phyloP scores from a whole-genome alignment of 164 flowering plant genomes.

The Vitis cinerea region DNA sequence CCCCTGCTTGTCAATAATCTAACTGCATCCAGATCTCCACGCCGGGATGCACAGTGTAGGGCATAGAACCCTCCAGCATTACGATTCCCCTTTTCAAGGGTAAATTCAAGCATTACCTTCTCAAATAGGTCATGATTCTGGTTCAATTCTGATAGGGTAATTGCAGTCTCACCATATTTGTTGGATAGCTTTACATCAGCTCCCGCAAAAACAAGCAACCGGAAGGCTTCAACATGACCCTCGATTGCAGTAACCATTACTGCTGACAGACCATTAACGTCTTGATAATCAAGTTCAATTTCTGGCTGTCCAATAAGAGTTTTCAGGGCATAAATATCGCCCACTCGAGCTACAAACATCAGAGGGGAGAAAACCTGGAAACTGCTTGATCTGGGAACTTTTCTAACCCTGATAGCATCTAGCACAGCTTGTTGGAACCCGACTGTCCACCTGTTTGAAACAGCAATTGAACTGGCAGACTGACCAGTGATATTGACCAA shows the following conservation, averaged over 20 bases:
- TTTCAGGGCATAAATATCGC: slow-evolving; percentile 48
- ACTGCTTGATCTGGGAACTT: slow-evolving; percentile 41
- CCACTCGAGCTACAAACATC: slow-evolving; percentile 47
- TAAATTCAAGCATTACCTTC: slow-evolving; percentile 68
- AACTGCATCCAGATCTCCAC: slow-evolving; percentile 53
- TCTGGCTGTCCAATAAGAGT: slow-evolving; percentile 33
- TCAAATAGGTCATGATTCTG: slow-evolving; percentile 47
- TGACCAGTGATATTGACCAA: slow-evolving; percentile 39
- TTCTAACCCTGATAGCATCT: slow-evolving; percentile 32
- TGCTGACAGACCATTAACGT: slow-evolving; percentile 59
- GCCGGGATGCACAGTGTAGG: slow-evolving; percentile 68
- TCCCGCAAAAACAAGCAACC: slow-evolving; percentile 62
- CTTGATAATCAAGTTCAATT: slow-evolving; percentile 46
- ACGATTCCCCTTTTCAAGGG: slow-evolving; percentile 47
- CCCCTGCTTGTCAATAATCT: slow-evolving; percentile 47
- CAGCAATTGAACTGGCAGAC: slow-evolving; percentile 43
- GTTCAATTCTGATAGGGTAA: slow-evolving; percentile 35
- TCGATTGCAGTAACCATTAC: slow-evolving; percentile 53
- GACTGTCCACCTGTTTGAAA: slow-evolving; percentile 38
- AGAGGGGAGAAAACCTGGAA: slow-evolving; percentile 48
- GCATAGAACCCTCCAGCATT: slow-evolving; percentile 55
- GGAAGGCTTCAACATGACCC: slow-evolving; percentile 65
- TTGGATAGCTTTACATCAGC: slow-evolving; percentile 55
- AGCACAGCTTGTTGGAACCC: slow-evolving; percentile 41
- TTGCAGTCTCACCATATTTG: slow-evolving; percentile 52